Evolutionary conservation across 2,329 filamentous ascomycete genomes (phyloP), one percentile per base, ranked within the genome.

Genomic region (Geosmithia flava): DNA sequence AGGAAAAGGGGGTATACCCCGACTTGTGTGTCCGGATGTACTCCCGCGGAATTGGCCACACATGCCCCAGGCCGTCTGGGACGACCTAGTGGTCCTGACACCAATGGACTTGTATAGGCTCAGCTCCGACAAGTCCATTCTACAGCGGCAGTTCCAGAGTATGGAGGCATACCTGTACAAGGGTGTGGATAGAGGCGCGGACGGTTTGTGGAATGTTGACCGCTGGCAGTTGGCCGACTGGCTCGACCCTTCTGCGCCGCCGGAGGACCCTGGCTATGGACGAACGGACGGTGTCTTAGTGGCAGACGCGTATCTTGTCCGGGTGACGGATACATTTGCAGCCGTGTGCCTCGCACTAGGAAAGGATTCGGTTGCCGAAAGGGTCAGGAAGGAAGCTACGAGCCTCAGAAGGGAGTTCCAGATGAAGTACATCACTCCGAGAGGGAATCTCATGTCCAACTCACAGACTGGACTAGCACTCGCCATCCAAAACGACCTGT

Each of bases 231-330:
- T 63, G 37, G 62, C 68, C 29, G 72, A 75, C 51, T 75, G 71
- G 71, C 62, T 75, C 2, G 71, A 73, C 48, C 72, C 72, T 0
- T 61, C 62, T 3, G 63, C 71, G 1, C 70, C 71, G 0, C 59
- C 65, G 0, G 59, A 68, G 1, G 53, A 64, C 8, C 63, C 71
- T 0, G 64, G 59, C 2, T 56, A 55, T 16, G 68, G 67, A 0
- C 64, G 62, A 0, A 74, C 71, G 0, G 59, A 67, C 39, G 56
- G 61, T 0, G 57, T 59, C 3, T 60, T 70, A 2, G 68, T 74
- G 1, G 68, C 70, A 0, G 69, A 75, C 48, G 68, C 69, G 2
- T 74, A 71, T 49, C 60, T 74, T 1, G 62, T 71, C 1, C 63
- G 67, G 43, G 65, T 71, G 20, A 69, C 69, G 0, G 55, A 59